phyloP scores from a whole-genome alignment of 495 filamentous ascomycete genomes.

The Aspergillus affinis region DNA sequence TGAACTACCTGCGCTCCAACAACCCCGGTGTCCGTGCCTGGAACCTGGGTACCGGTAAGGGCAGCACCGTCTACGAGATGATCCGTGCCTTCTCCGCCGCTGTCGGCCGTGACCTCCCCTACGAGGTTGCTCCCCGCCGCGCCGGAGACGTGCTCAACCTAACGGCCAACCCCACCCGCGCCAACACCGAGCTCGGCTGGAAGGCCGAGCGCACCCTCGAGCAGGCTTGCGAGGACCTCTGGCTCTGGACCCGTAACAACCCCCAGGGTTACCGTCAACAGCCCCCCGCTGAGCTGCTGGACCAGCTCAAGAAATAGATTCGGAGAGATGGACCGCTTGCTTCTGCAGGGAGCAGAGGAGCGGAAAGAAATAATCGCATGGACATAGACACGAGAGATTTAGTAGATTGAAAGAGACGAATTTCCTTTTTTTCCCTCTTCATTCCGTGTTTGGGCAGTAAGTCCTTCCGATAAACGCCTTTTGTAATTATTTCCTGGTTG shows the following conservation, averaged over 20 bases:
- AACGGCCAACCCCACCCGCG: slow-evolving; percentile 84
- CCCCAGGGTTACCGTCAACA: slow-evolving; percentile 90
- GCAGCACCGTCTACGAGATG: slow-evolving; percentile 96
- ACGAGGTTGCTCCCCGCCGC: slow-evolving; percentile 80
- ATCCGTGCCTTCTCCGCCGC: slow-evolving; percentile 88
- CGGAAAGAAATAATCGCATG: slow-evolving; percentile 11
- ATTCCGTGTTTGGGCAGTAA: neutral
- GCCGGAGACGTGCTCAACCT: slow-evolving; percentile 91
- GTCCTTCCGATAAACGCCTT: neutral
- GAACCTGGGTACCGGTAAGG: slow-evolving; percentile 96
- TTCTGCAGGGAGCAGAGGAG: slow-evolving; percentile 1
- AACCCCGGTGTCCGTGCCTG: slow-evolving; percentile 93
- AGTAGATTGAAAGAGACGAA: slow-evolving; percentile 43
- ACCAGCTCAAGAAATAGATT: slow-evolving; percentile 62
- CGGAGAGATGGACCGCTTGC: neutral
- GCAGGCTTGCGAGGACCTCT: slow-evolving; percentile 89
- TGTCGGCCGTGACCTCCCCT: slow-evolving; percentile 80
- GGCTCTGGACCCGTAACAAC: slow-evolving; percentile 95
- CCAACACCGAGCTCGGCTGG: slow-evolving; percentile 88
- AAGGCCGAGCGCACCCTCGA: slow-evolving; percentile 88
- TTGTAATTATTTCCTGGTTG: neutral
- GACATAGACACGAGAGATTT: slow-evolving; percentile 25
- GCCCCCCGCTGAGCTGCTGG: slow-evolving; percentile 80
- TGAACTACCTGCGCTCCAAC: slow-evolving; percentile 85
- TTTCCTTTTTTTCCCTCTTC: slow-evolving; percentile 33